Conservation (phyloP, 805 yeast genomes). For the Ogataea glucozyma region DNA sequence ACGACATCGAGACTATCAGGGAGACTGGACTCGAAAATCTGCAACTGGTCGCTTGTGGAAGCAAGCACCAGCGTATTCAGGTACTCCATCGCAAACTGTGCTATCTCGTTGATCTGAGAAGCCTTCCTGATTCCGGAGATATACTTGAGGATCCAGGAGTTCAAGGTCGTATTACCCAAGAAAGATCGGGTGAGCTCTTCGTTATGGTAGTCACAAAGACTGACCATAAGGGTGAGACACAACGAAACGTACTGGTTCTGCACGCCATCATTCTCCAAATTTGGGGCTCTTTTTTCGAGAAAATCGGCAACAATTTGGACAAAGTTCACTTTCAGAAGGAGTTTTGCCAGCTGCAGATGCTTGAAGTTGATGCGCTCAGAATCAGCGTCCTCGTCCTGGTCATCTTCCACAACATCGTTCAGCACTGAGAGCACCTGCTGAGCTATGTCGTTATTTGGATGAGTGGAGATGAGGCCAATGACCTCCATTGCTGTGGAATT, state of each 20-base stretch:
- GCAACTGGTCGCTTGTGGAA: background rate
- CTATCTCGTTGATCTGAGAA: constrained; percentile 7
- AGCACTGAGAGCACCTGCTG: constrained; percentile 16
- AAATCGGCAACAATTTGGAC: constrained; percentile 12
- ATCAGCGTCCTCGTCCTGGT: constrained; percentile 8
- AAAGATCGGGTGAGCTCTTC: background rate
- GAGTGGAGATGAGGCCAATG: constrained; percentile 16
- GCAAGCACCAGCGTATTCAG: constrained; percentile 13
- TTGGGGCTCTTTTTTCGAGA: constrained; percentile 2
- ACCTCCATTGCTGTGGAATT: constrained; percentile 13
- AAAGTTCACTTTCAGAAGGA: constrained; percentile 6
- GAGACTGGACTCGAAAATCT: background rate
- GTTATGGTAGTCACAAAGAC: constrained; percentile 6
- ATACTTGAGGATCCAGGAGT: constrained; percentile 7
- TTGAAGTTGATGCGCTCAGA: background rate
- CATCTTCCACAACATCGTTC: constrained; percentile 15
- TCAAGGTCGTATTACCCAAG: constrained; percentile 2
- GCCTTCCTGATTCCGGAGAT: constrained; percentile 2
- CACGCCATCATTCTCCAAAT: constrained; percentile 2
- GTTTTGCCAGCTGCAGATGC: constrained; percentile 3
- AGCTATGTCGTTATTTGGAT: constrained; percentile 21
- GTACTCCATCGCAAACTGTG: constrained; percentile 22
- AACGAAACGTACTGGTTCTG: constrained; percentile 7
- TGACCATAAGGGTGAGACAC: constrained; percentile 14
- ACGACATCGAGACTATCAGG: constrained; percentile 8